Evolutionary conservation across 441 rosid species (phyloP).

Genomic region (Viola pubescens): DNA sequence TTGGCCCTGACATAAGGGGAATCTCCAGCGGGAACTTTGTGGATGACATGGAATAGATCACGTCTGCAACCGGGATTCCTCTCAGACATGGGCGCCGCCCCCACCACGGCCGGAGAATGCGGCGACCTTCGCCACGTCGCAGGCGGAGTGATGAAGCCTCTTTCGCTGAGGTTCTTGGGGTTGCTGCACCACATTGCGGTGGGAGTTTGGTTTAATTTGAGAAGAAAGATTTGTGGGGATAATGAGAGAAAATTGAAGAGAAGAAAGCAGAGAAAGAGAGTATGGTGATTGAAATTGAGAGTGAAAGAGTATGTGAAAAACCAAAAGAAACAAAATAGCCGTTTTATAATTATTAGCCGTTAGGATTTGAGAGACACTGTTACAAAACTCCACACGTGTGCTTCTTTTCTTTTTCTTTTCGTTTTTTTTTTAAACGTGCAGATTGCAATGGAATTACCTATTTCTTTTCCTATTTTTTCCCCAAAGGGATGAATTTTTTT

Average conservation of each 20-base stretch:
- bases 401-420: background rate
- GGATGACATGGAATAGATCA: slow-evolving; percentile 51
- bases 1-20: slow-evolving; percentile 85
- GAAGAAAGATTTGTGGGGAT: background rate
- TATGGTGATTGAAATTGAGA: slow-evolving; percentile 15
- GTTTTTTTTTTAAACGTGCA: no score
- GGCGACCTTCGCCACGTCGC: slow-evolving; percentile 24
- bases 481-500: no score
- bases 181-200: slow-evolving; percentile 20
- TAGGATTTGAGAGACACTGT: slow-evolving; percentile 1
- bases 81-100: slow-evolving; percentile 33
- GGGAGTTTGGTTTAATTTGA: background rate
- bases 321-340: slow-evolving; percentile 22
- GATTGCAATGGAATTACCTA: no score
- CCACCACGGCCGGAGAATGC: slow-evolving; percentile 9
- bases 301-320: slow-evolving; percentile 2
- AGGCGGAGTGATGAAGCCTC: slow-evolving; percentile 33
- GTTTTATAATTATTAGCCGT: slow-evolving; percentile 32
- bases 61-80: slow-evolving; percentile 24
- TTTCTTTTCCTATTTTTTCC: no score
- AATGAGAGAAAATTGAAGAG: background rate
- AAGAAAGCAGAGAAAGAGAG: background rate
- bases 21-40: slow-evolving; percentile 69
- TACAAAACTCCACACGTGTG: background rate
- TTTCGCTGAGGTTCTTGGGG: slow-evolving; percentile 13